phyloP scores from a whole-genome alignment of 441 rosid genomes.

The Croton laevigatus region DNA sequence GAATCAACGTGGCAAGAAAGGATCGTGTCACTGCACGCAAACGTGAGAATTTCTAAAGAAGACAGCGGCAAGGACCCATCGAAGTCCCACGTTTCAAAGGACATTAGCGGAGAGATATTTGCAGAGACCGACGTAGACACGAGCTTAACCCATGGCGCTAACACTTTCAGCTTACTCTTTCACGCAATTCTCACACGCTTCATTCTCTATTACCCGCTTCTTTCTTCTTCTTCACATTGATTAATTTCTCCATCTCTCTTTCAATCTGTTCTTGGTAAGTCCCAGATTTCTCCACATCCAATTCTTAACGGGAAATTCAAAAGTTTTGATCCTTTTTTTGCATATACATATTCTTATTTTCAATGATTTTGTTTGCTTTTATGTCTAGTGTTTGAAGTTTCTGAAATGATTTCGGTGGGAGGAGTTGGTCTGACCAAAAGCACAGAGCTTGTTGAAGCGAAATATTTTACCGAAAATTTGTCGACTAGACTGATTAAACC shows the following conservation, averaged over 20 bases:
- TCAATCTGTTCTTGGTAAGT: constrained; percentile 9
- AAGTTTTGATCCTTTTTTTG: not conserved
- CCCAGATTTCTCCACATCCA: not conserved
- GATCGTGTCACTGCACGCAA: no score
- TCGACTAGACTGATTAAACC: constrained; percentile 32
- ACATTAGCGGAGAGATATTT: constrained; percentile 35
- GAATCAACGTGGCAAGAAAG: no score
- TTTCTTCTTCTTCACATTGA: not conserved
- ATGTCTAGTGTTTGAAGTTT: constrained; percentile 20
- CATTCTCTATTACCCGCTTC: constrained; percentile 13
- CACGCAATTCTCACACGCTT: constrained; percentile 53
- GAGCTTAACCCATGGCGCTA: constrained; percentile 44
- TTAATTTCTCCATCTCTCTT: not conserved
- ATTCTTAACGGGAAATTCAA: not conserved
- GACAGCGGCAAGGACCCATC: not conserved
- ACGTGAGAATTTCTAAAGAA: no score
- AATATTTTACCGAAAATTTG: constrained; percentile 31
- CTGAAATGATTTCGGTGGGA: constrained; percentile 58
- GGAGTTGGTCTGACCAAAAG: constrained; percentile 35
- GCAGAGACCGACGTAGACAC: constrained; percentile 34
- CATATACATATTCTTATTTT: not conserved
- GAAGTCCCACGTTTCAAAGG: not conserved
- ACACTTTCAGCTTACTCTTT: constrained; percentile 25
- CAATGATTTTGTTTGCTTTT: not conserved
- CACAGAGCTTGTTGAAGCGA: constrained; percentile 30